A percentile compares a stretch with the other conserved stretches of the same genome.
Conservation (phyloP, 2,329 filamentous ascomycete genomes). For the Aspergillus fijiensis region DNA sequence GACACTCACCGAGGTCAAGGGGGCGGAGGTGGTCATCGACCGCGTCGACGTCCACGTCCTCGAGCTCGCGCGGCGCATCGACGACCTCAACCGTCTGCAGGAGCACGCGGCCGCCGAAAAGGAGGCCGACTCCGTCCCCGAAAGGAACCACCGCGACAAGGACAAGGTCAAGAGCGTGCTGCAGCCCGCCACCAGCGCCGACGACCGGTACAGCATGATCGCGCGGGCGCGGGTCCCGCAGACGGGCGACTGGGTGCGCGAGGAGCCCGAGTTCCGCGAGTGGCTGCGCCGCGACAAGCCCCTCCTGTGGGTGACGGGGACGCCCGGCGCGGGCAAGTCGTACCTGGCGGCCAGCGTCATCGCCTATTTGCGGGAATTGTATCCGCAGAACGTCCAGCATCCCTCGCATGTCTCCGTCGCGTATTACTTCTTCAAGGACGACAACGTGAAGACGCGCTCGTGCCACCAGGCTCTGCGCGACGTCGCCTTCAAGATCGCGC, state of each 20-base stretch:
- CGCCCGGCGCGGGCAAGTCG: conserved; percentile 50
- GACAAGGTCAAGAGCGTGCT: neutral
- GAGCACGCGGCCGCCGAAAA: too few species aligned
- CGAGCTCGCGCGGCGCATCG: neutral
- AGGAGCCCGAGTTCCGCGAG: conserved; percentile 39
- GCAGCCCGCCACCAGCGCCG: neutral
- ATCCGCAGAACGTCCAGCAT: conserved; percentile 24
- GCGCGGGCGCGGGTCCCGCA: conserved; percentile 18
- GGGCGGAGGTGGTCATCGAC: neutral
- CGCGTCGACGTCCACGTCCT: neutral
- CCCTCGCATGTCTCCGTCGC: conserved; percentile 33
- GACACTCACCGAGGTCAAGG: neutral
- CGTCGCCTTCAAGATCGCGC: conserved; percentile 50
- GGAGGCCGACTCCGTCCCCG: too few species aligned
- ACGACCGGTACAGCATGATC: conserved; percentile 1
- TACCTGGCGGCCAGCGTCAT: conserved; percentile 49
- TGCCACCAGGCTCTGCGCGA: conserved; percentile 49
- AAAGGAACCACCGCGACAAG: too few species aligned
- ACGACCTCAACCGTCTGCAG: neutral
- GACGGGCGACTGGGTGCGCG: conserved; percentile 50
- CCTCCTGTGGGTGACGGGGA: conserved; percentile 48
- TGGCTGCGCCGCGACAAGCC: conserved; percentile 44
- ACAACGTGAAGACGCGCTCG: conserved; percentile 48
- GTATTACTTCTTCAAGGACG: conserved; percentile 53
- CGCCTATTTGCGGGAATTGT: conserved; percentile 36